Evolutionary conservation across 163 green algal genomes (phyloP).

Genomic region (Coccomyxa subellipsoidea): DNA sequence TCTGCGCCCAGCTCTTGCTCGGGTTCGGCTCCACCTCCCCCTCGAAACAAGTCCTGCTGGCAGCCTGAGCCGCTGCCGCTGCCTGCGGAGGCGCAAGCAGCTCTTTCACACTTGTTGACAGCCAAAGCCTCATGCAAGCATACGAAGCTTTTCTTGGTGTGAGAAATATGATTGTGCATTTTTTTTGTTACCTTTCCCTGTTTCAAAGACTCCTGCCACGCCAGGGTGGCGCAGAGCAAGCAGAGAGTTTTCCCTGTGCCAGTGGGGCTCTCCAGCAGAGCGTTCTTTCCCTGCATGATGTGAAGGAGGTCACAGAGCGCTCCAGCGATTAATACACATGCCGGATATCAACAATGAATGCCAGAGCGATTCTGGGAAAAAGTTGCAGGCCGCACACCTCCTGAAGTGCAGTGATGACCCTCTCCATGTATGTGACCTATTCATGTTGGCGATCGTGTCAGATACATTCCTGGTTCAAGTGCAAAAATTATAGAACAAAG

Average conservation of each 20-base stretch:
- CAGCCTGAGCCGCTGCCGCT: background rate
- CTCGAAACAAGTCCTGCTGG: background rate
- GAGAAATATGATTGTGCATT: too few species aligned
- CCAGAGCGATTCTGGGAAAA: too few species aligned
- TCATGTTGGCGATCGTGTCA: background rate
- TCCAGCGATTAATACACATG: too few species aligned
- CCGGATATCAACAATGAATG: background rate
- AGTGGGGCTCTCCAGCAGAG: constrained; percentile 85
- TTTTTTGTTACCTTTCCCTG: background rate
- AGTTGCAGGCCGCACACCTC: too few species aligned
- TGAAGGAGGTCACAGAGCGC: background rate
- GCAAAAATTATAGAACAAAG: background rate
- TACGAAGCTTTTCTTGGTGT: too few species aligned
- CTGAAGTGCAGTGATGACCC: constrained; percentile 71
- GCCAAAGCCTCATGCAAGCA: too few species aligned
- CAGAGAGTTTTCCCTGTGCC: constrained; percentile 97
- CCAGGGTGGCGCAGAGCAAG: constrained; percentile 92
- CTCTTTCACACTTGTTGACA: background rate
- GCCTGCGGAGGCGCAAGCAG: background rate
- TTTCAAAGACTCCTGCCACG: constrained; percentile 66
- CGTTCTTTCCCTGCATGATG: constrained; percentile 69
- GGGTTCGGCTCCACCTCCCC: background rate
- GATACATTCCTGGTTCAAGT: background rate
- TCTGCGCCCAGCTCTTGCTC: constrained; percentile 21
- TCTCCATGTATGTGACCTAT: constrained; percentile 76